A percentile compares a stretch with the other conserved stretches of the same genome.
Conservation (phyloP, 2,329 filamentous ascomycete genomes). For the Triangularia setosa region DNA sequence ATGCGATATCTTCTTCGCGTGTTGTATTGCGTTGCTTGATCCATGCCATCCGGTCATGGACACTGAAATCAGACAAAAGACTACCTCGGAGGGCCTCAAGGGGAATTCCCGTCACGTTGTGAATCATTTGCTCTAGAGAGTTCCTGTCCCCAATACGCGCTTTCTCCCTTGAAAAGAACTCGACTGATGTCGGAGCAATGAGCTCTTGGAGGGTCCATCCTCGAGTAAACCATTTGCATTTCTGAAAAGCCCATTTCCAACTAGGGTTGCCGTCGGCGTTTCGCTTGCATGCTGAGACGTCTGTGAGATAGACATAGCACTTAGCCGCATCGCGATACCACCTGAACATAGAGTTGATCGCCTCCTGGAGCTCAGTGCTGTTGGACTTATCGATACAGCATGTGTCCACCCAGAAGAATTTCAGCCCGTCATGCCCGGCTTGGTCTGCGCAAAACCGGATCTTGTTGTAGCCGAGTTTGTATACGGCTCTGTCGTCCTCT, state of each 20-base stretch:
- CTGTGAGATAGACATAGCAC: slow-evolving; percentile 12
- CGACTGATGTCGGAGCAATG: not conserved
- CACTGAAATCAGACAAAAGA: slow-evolving; percentile 11
- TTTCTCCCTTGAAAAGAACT: not conserved
- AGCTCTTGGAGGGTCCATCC: no score
- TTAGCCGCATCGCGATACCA: slow-evolving; percentile 6
- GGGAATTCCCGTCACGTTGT: slow-evolving; percentile 9
- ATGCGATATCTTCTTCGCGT: not conserved
- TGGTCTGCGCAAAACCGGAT: not conserved
- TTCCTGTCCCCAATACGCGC: not conserved
- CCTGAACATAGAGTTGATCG: no score
- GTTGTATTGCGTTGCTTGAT: not conserved
- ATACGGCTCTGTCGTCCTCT: not conserved
- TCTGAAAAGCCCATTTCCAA: not conserved
- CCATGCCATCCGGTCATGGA: not conserved
- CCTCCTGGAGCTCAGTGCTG: no score
- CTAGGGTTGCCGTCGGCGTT: not conserved
- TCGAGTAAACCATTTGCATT: no score
- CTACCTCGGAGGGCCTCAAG: slow-evolving; percentile 6
- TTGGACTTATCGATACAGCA: no score
- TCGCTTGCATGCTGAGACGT: not conserved
- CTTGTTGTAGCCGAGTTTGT: slow-evolving; percentile 10
- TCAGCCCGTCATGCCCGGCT: not conserved
- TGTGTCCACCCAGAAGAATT: no score
- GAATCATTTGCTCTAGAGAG: slow-evolving; percentile 8